Percentiles rank a stretch among this genome's conserved stretches.
These are phyloP conservation scores for Cryphonectria japonica DNA, from an alignment of 2,329 filamentous ascomycete species.

Conservation along the genomic window DNA sequence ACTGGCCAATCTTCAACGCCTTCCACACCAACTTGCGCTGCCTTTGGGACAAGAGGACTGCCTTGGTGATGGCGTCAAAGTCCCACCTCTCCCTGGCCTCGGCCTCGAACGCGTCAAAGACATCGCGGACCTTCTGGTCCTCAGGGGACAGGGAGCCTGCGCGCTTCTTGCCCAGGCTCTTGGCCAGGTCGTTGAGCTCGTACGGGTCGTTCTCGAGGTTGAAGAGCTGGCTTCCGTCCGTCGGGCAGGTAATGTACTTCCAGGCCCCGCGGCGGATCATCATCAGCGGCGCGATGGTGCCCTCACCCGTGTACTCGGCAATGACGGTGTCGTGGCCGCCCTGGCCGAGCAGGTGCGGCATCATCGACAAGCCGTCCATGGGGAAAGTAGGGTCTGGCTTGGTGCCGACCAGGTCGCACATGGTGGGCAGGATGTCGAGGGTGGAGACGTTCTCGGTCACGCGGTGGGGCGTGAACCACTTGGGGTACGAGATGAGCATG, in stretches of 20 bases:
- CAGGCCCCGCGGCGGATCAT: slow-evolving; percentile 90
- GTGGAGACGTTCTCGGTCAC: slow-evolving; percentile 87
- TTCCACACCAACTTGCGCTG: slow-evolving; percentile 78
- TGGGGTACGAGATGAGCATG: slow-evolving; percentile 80
- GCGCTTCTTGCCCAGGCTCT: slow-evolving; percentile 44
- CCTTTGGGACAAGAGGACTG: slow-evolving; percentile 78
- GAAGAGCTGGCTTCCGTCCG: slow-evolving; percentile 83
- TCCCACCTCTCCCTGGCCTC: slow-evolving; percentile 82
- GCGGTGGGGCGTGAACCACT: slow-evolving; percentile 73
- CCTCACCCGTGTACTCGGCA: slow-evolving; percentile 93
- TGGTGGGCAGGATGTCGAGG: slow-evolving; percentile 85
- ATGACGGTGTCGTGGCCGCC: slow-evolving; percentile 85
- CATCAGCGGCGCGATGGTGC: slow-evolving; percentile 84
- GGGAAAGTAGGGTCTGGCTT: slow-evolving; percentile 72
- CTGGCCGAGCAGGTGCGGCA: slow-evolving; percentile 73
- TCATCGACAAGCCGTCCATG: slow-evolving; percentile 81
- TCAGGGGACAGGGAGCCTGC: slow-evolving; percentile 41
- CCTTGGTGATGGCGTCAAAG: slow-evolving; percentile 73
- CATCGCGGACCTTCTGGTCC: slow-evolving; percentile 51
- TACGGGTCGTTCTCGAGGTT: slow-evolving; percentile 76
- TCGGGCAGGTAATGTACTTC: slow-evolving; percentile 89
- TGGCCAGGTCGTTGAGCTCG: slow-evolving; percentile 76
- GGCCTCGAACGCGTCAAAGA: slow-evolving; percentile 68
- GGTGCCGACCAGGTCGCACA: slow-evolving; percentile 79
- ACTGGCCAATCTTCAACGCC: slow-evolving; percentile 74